Base-by-base conservation (phyloP, 2,329 filamentous ascomycete species). In the Hymenoscyphus infarciens region DNA sequence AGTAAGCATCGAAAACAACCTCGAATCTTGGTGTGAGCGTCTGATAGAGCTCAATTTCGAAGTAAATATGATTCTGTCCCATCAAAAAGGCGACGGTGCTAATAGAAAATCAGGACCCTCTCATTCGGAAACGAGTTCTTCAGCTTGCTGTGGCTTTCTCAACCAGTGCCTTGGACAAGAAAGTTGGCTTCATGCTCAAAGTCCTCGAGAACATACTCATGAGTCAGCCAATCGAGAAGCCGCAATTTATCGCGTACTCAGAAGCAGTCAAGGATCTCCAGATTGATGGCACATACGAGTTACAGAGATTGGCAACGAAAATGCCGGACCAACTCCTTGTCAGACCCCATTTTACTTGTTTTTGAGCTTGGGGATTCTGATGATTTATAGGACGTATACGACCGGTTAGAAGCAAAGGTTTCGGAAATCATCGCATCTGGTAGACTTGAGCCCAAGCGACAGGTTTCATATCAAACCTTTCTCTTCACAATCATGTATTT, bases 241-340 rank as follows among this genome's bases (percentile, higher is more conserved):
- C 89, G 2, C 85, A 89, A 54, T 85, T 89, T 70, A 82, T 84
- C 49, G 80, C 86, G 2, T 97, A 93, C 75, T 92, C 90, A 15
- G 95, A 98, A 67, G 88, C 93, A 1, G 90, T 97, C 39, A 95
- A 93, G 72, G 91, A 96, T 63, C 82, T 99, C 16, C 92, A 97
- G 73, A 85, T 84, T 3, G 86, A 96, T 71, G 90, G 91, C 70
- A 92, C 92, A 75, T 83, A 92, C 61, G 94, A 99, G 75, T 81
- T 98, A 63, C 92, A 97, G 71, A 86, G 93, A 62, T 81, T 99
- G 49, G 94, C 94, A 6, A 87, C 91, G 65, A 91, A 92, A 70
- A 97, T 97, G 82, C 89, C 95, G 0, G 91, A 98, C 74, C 89
- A 96, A 73, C 87, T 99, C 65, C 57, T 70, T 84, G 89, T 77